Percentiles rank a stretch among this genome's conserved stretches.
These are phyloP conservation scores for Neonectria coccinea DNA, from an alignment of 2,329 filamentous ascomycete species.

Conservation along the genomic window DNA sequence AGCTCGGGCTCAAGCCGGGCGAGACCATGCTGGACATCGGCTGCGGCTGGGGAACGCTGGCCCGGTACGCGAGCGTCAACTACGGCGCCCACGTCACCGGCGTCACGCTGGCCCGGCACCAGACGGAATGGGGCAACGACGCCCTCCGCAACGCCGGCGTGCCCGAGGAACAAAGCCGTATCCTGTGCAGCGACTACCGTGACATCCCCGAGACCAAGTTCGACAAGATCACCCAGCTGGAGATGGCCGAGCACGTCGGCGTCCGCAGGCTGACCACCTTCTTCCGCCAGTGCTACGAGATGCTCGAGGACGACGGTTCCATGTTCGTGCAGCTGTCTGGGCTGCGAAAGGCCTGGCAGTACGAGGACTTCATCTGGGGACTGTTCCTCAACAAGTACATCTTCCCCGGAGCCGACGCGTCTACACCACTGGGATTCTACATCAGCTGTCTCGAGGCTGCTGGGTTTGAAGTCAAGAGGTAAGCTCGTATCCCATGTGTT, in stretches of 20 bases:
- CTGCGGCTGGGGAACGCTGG: constrained; percentile 94
- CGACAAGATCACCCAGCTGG: constrained; percentile 94
- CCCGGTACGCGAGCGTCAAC: constrained; percentile 88
- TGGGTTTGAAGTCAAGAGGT: constrained; percentile 77
- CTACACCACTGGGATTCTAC: constrained; percentile 87
- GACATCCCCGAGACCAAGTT: constrained; percentile 88
- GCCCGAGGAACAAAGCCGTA: constrained; percentile 83
- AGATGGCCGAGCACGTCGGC: constrained; percentile 98
- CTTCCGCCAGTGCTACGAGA: constrained; percentile 86
- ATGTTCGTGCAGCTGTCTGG: constrained; percentile 96
- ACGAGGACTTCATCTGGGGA: constrained; percentile 96
- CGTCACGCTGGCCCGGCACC: constrained; percentile 91
- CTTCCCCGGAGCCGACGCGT: constrained; percentile 94
- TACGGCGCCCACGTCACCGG: constrained; percentile 86
- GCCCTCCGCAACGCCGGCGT: constrained; percentile 83
- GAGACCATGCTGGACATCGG: constrained; percentile 91
- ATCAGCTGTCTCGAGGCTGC: constrained; percentile 80
- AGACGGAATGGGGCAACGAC: constrained; percentile 93
- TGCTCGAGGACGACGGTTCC: constrained; percentile 92
- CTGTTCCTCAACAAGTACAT: constrained; percentile 99
- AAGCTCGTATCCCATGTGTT: neutral
- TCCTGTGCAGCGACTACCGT: constrained; percentile 94
- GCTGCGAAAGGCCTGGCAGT: constrained; percentile 92
- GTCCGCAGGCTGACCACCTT: constrained; percentile 84
- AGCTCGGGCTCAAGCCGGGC: constrained; percentile 83